phyloP scores from a whole-genome alignment of 768 basidiomycete genomes.

The Serendipita sp. region DNA sequence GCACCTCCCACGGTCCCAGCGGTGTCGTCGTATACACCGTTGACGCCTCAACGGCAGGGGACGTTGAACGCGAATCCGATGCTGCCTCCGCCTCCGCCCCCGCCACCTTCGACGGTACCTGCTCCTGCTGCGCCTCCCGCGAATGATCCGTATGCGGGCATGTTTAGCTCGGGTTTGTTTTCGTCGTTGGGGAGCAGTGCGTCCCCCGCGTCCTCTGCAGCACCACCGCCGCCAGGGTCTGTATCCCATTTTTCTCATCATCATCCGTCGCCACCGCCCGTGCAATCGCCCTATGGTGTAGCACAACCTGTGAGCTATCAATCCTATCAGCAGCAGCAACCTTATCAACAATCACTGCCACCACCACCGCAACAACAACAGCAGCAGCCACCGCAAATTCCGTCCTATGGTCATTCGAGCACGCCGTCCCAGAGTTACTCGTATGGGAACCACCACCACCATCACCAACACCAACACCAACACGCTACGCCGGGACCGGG shows the following conservation, averaged over 20 bases:
- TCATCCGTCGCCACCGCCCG: slow-evolving; percentile 8
- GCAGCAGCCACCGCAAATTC: background rate
- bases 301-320: too few relatives aligned
- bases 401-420: background rate
- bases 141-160: slow-evolving; percentile 13
- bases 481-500: background rate
- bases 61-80: slow-evolving; percentile 14
- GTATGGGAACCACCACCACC: slow-evolving; percentile 2
- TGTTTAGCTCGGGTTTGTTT: slow-evolving; percentile 12
- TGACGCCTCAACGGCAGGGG: slow-evolving; percentile 9
- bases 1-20: slow-evolving; percentile 15
- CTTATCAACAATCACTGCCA: background rate
- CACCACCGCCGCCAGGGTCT: slow-evolving; percentile 10
- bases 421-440: too few relatives aligned
- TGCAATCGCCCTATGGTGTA: background rate
- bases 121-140: background rate
- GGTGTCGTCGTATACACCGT: too few relatives aligned
- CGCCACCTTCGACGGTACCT: background rate
- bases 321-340: background rate
- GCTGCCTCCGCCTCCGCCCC: slow-evolving; percentile 12
- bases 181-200: background rate
- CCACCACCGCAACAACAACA: background rate
- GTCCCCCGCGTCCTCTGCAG: background rate
- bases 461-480: background rate
- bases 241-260: slow-evolving; percentile 7